Base-by-base conservation (phyloP, 208 protist genomes). In the Wallacemonas sp. region DNA sequence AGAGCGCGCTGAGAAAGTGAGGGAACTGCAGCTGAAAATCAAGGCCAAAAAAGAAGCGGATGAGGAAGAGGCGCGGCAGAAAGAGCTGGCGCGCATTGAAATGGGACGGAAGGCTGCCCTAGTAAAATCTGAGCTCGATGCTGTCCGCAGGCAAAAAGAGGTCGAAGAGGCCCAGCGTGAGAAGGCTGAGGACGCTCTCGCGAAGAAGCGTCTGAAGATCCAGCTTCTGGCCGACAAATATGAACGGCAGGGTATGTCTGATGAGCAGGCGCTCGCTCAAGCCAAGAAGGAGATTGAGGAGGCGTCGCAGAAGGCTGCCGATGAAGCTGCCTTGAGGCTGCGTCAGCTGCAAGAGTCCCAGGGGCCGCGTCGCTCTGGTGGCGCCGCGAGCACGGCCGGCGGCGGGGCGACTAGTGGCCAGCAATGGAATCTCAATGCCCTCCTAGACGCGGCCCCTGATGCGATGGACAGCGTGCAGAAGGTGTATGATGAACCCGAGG, bases 161-260 rank as follows among this genome's bases (percentile, higher is more conserved):
- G 22, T 78, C 22, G 72, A 77, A 6, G 81, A 81, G 59, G 71
- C 70, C 19, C 62, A 55, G 30, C 69, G 81, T 5, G 67, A 91
- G 50, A 89, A 87, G 62, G 70, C 76, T 12, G 83, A 68, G 8
- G 82, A 91, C 57, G 64, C 70, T 19, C 70, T 72, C 39, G 89
- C 86, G 1, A 61, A 75, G 27, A 72, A 80, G 5, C 70, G 77
- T 29, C 66, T 95, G 9, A 79, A 83, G 39, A 67, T 93, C 1
- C 79, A 92, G 48, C 74, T 95, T n/a, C 48, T 75, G 0, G 75
- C 76, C 1, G 89, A 95, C 68, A 78, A 78, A n/a, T 79, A 85
- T 26, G 73, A 71, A 46, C 85, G 89, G 12, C 63, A 82, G 42
- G 86, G 89, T 1, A 68, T 77, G 22, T 53, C 62, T 0, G 68